Conservation (phyloP, 1,284 basidiomycete genomes). For the Sporisorium sorghi region DNA sequence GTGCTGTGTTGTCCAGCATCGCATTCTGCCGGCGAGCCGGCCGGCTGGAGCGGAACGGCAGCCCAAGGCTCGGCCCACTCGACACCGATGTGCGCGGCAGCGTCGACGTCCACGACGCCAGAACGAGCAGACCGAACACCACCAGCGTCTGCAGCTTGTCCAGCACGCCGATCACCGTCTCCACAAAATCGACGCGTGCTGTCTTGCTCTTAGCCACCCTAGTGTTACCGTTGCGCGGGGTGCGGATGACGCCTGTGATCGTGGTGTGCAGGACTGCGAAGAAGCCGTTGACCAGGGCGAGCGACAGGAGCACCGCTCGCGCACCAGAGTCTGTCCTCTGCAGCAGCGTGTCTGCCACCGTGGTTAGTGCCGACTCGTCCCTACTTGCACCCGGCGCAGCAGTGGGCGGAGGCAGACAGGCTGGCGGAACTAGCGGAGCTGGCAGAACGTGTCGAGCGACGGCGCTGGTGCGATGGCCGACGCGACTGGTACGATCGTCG, state of each 20-base stretch:
- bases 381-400: neutral
- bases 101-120: constrained; percentile 32
- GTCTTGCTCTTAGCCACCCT: constrained; percentile 1
- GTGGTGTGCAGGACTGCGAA: constrained; percentile 18
- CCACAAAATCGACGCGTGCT: constrained; percentile 11
- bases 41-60: no score
- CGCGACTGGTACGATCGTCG: constrained; percentile 16
- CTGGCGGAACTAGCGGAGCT: constrained; percentile 14
- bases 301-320: constrained; percentile 21
- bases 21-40: neutral
- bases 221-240: neutral
- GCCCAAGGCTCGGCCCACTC: constrained; percentile 6
- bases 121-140: constrained; percentile 30
- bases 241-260: constrained; percentile 9
- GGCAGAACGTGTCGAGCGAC: constrained; percentile 19
- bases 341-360: constrained; percentile 6
- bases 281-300: constrained; percentile 29
- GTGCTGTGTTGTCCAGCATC: constrained; percentile 8
- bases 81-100: neutral
- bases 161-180: constrained; percentile 22
- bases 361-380: constrained; percentile 7
- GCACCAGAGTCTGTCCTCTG: constrained; percentile 12
- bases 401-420: neutral
- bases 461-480: constrained; percentile 20
- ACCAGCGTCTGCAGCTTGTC: constrained; percentile 35